Evolutionary conservation across 2,329 filamentous ascomycete species (phyloP), one percentile per base, ranked within the genome.

Genomic region (Botryotinia narcissicola): DNA sequence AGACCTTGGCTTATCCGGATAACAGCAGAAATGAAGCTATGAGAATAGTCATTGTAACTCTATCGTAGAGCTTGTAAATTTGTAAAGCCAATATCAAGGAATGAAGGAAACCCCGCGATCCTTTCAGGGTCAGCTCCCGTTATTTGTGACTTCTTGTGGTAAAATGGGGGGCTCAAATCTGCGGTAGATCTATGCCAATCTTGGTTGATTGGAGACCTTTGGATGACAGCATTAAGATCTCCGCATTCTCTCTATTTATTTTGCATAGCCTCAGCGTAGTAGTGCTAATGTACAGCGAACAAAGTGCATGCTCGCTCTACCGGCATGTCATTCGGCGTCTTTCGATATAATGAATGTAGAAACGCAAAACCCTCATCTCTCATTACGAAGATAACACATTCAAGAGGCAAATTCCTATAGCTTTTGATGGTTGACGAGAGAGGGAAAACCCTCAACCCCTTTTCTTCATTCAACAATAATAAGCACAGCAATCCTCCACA

Each of bases 241-340:
- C 71, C 51, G 62, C 71, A 61, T 67, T 44, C 16, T 61, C 35
- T 32, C 54, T 18, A 22, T 72, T 29, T 29, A 46, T 60, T 68
- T 51, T 68, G 71, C 71, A 69, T 42, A 72, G 71, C 71, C 71
- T 69, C 62, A 72, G 51, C 25, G 63, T 69, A 35, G 60, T 35
- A 72, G 63, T 59, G 51, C 51, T n/a, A 29, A 72, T 61, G 63
- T 37, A 32, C 62, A 46, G 44, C 29, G 51, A 60, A 60, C 12
- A 62, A n/a, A 61, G 44, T 57, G 48, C 37, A 40, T 48, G 40
- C n/a, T 46, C 42, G 40, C n/a, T 46, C 42, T 71, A 3, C 40
- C 29, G 62, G 51, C 48, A 72, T 59, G 20, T 37, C 32, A 48
- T 42, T 68, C 63, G 40, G 40, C 20, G 51, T 57, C 61, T 35